phyloP scores from a whole-genome alignment of 768 basidiomycete genomes.

The Cystofilobasidium capitatum region DNA sequence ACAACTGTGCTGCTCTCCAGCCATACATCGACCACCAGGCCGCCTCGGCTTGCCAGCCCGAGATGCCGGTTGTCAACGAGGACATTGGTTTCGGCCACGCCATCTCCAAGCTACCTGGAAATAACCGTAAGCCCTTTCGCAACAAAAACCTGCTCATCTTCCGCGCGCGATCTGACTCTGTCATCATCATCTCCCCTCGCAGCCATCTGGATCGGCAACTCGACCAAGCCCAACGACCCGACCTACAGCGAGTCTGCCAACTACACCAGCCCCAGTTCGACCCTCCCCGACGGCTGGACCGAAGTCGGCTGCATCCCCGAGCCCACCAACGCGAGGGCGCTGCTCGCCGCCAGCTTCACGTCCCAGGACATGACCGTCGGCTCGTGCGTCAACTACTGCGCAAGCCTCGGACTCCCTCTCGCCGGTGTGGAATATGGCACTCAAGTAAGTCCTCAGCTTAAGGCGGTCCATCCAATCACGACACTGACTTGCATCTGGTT shows the following conservation, averaged over 20 bases:
- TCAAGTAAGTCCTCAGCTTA: no score
- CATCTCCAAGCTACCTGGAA: conserved; percentile 36
- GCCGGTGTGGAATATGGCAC: conserved; percentile 1
- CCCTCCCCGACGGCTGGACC: not conserved
- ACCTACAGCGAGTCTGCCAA: not conserved
- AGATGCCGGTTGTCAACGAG: conserved; percentile 37
- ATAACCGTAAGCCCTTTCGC: no score
- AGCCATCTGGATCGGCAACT: conserved; percentile 9
- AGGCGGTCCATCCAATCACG: no score
- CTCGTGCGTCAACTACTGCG: not conserved
- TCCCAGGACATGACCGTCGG: not conserved
- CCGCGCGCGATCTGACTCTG: conserved; percentile 30
- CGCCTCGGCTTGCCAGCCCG: conserved; percentile 32
- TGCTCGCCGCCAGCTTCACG: not conserved
- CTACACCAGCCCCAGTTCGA: not conserved
- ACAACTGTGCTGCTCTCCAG: conserved; percentile 33
- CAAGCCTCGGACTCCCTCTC: not conserved
- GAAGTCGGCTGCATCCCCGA: not conserved
- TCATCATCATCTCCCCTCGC: not conserved
- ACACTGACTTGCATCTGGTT: no score
- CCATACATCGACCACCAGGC: conserved; percentile 35
- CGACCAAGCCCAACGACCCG: conserved; percentile 22
- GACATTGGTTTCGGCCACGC: conserved; percentile 35
- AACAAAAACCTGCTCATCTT: no score
- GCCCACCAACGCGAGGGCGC: not conserved